Conservation (phyloP, 257 asterid species). For the Coffea canephora region DNA sequence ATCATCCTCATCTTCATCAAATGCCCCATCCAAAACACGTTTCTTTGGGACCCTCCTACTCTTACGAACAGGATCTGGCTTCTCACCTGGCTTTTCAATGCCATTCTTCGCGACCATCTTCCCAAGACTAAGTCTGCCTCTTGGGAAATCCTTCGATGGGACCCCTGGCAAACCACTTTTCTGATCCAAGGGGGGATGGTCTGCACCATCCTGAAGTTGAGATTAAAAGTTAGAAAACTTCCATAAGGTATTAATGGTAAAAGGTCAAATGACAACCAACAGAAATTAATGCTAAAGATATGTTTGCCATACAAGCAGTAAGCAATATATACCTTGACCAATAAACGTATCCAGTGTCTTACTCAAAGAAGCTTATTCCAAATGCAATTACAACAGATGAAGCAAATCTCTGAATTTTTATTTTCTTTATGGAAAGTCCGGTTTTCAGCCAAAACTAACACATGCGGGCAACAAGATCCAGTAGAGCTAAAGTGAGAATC, state of each 20-base stretch:
- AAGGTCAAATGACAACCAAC: constrained; percentile 19
- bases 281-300: constrained; percentile 36
- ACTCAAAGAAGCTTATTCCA: background rate
- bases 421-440: background rate
- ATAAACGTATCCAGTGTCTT: constrained; percentile 16
- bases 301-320: constrained; percentile 21
- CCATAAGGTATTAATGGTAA: constrained; percentile 7
- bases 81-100: constrained; percentile 52
- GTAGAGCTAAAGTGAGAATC: background rate
- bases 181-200: constrained; percentile 46
- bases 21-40: constrained; percentile 68
- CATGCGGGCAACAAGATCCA: background rate
- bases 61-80: constrained; percentile 75
- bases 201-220: constrained; percentile 57
- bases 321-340: constrained; percentile 11
- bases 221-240: constrained; percentile 13
- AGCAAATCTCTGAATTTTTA: background rate
- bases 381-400: background rate
- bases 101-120: constrained; percentile 39
- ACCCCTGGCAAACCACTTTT: constrained; percentile 53
- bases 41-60: constrained; percentile 81
- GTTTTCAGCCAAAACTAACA: background rate
- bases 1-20: constrained; percentile 78
- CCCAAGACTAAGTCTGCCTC: constrained; percentile 40
- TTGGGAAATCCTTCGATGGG: constrained; percentile 61